These are phyloP conservation scores for Cichorium intybus DNA, from an alignment of 140 eudicot genomes.

Conservation along the genomic window DNA sequence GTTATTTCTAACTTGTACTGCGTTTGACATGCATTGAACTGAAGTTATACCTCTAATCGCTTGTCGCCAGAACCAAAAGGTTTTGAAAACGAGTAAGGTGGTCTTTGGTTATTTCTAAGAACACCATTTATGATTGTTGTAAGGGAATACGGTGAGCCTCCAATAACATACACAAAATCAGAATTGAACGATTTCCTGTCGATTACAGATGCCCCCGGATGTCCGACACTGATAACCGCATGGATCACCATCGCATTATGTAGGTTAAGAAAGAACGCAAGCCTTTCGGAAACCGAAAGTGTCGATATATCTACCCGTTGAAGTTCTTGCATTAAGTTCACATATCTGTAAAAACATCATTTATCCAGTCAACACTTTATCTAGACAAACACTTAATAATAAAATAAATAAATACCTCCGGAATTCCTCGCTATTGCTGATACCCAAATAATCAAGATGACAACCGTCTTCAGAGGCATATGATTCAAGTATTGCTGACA, in stretches of 20 bases:
- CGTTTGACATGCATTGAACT: neutral
- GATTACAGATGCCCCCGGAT: conserved; percentile 59
- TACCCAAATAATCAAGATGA: conserved; percentile 66
- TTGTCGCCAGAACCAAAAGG: conserved; percentile 70
- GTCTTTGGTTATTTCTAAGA: conserved; percentile 76
- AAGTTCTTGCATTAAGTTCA: conserved; percentile 66
- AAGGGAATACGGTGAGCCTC: conserved; percentile 73
- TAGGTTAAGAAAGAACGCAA: conserved; percentile 79
- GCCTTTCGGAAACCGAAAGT: conserved; percentile 59
- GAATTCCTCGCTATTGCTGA: conserved; percentile 93
- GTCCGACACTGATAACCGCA: conserved; percentile 73
- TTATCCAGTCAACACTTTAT: neutral
- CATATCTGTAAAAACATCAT: conserved; percentile 48
- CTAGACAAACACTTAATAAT: neutral
- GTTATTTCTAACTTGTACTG: neutral
- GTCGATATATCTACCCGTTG: conserved; percentile 62
- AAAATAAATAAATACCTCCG: conserved; percentile 52
- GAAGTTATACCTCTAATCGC: conserved; percentile 55
- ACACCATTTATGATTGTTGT: conserved; percentile 63
- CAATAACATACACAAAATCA: conserved; percentile 70
- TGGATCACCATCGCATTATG: conserved; percentile 88
- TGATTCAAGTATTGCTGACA: conserved; percentile 88
- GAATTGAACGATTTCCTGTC: conserved; percentile 68
- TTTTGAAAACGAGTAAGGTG: conserved; percentile 72
- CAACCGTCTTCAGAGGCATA: conserved; percentile 72